Evolutionary conservation across 2,329 filamentous ascomycete genomes (phyloP), one percentile per base, ranked within the genome.

Genomic region (Aaosphaeria arxii): DNA sequence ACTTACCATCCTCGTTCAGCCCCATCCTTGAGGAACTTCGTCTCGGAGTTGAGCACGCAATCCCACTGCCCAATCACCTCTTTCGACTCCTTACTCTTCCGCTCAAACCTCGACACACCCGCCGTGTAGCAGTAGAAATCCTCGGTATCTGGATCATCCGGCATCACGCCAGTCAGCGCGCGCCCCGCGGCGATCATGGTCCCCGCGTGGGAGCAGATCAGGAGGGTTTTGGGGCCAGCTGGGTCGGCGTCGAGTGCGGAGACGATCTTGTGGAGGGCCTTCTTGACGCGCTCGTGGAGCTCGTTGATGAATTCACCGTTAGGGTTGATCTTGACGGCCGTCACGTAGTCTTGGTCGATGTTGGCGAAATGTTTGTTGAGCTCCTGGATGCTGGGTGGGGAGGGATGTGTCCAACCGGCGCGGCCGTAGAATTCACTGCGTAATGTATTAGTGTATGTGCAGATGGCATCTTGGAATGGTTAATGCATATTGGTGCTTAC

Each of bases 121-220:
- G 89, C 92, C 1, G 91, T 96, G 67, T 86, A 95, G 51, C 89
- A 89, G 50, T 80, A 77, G 66, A 96, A 96, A 69, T 96, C 91
- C 53, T 94, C 87, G 45, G 81, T 80, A 6, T 82, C 82, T 30
- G 84, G 77, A 64, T 87, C 83, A 1, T 83, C 79, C 0, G 91
- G 91, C 79, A 92, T 85, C 30, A 59, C 54, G 7, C 90, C 91
- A 2, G 91, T 96, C 58, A 99, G 74, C 1, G 84, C 85, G 38
- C 94, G 81, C 1, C 92, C 92, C 56, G 94, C 81, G 6, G 88
- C 87, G 65, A 99, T 96, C 61, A 97, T 81, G 7, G 86, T 84
- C 4, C 94, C 94, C 1, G 94, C 94, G 74, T 99, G 94, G 1
- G 89, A 87, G 71, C 89, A 96, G 36, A 99, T 78, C 38, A 96